These are phyloP conservation scores for Dunaliella primolecta DNA, from an alignment of 139 green algal genomes.

Conservation along the genomic window DNA sequence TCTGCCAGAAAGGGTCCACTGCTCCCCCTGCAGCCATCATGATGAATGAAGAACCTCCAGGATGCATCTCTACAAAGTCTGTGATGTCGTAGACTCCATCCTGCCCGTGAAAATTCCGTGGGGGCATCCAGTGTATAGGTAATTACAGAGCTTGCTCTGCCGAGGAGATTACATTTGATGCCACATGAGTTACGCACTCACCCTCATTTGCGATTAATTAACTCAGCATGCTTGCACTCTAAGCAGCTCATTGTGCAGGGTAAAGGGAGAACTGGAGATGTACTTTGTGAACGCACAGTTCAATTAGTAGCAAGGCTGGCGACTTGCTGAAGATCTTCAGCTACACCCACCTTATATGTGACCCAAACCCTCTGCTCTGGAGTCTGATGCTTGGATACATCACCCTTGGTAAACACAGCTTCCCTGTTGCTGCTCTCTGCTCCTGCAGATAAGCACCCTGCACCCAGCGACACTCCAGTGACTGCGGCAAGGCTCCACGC, in stretches of 20 bases:
- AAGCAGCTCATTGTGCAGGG: no score
- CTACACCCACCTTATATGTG: conserved; percentile 57
- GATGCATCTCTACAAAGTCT: conserved; percentile 44
- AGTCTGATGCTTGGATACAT: conserved; percentile 76
- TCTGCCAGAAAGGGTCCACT: conserved; percentile 86
- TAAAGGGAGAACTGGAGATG: not conserved
- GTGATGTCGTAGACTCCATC: conserved; percentile 89
- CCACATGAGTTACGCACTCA: no score
- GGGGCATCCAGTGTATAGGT: not conserved
- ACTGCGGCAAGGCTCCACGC: no score
- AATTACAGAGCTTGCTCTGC: no score
- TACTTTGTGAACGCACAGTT: not conserved
- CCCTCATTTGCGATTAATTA: no score
- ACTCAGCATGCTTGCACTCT: no score
- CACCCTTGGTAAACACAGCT: conserved; percentile 27
- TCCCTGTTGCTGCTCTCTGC: not conserved
- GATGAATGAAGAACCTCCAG: conserved; percentile 53
- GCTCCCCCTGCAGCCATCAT: conserved; percentile 80
- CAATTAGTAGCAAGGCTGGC: no score
- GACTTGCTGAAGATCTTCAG: no score
- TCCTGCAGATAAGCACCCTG: no score
- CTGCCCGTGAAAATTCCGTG: not conserved
- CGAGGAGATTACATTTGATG: no score
- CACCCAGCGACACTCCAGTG: no score
- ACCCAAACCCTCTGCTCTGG: conserved; percentile 77